phyloP scores from a whole-genome alignment of 2,329 filamentous ascomycete genomes.

The Neonectria ditissima region DNA sequence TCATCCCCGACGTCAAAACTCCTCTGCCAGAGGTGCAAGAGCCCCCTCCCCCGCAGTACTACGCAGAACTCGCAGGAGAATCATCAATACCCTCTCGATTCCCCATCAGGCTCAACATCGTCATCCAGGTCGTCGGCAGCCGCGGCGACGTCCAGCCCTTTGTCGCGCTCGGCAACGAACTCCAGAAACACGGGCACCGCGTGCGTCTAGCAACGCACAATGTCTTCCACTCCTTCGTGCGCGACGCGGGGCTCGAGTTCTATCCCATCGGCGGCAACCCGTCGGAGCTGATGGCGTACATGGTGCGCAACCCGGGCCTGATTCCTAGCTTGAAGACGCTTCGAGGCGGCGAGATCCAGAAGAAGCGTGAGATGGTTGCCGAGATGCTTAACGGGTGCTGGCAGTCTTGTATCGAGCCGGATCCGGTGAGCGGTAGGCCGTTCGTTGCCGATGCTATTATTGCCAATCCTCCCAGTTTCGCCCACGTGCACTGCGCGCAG shows the following conservation, averaged over 20 bases:
- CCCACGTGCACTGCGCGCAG: constrained; percentile 61
- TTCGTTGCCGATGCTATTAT: constrained; percentile 65
- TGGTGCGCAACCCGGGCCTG: constrained; percentile 48
- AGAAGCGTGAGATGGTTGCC: constrained; percentile 43
- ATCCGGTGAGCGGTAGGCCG: constrained; percentile 40
- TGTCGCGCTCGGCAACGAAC: constrained; percentile 75
- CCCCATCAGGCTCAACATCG: constrained; percentile 67
- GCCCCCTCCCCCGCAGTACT: constrained; percentile 11
- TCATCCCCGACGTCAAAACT: constrained; percentile 32
- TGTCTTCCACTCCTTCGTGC: constrained; percentile 62
- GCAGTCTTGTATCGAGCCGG: constrained; percentile 41
- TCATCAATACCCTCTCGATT: constrained; percentile 12
- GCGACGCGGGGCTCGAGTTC: constrained; percentile 62
- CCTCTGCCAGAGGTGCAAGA: constrained; percentile 11
- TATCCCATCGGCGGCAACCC: constrained; percentile 67
- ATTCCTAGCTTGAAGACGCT: constrained; percentile 45
- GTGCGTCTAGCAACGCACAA: constrained; percentile 78
- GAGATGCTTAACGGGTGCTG: constrained; percentile 49
- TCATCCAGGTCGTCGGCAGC: constrained; percentile 83
- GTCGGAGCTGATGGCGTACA: constrained; percentile 38
- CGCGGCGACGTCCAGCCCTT: constrained; percentile 86
- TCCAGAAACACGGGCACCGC: constrained; percentile 77
- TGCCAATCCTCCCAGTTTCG: constrained; percentile 63
- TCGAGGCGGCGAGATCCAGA: constrained; percentile 43
- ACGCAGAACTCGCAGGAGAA: constrained; percentile 4